Base-by-base conservation (phyloP, 2,329 filamentous ascomycete species). In the Epichloe hybrida region DNA sequence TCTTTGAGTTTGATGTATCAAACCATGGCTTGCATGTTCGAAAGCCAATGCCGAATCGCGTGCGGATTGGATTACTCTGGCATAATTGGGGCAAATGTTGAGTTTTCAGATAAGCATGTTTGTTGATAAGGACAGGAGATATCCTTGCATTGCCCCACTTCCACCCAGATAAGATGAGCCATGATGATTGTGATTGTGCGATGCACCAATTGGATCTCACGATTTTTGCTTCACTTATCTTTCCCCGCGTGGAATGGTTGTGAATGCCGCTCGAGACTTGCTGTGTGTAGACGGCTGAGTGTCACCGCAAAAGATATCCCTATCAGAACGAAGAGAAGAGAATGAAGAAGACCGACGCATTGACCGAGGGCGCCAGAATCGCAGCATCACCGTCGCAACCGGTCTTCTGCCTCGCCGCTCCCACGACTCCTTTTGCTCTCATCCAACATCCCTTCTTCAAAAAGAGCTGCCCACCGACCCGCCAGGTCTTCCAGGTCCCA, bases 361-460 rank as follows among this genome's bases (percentile, higher is more conserved):
- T 9, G 27, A 31, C 27, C 8, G 27, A 31, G 27, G 27, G 27
- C 27, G 27, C 27, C 27, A 2, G 17, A 31, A 45, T 7, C 42
- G 9, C 23, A 5, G 11, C 31, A 41, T 42, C 23, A 5, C 35
- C 48, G 23, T 23, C 50, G 35, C 37, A 44, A 36, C 2, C 49
- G 42, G 44, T 23, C 43, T 34, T 36, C 50, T 44, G 36, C 46
- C 35, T 36, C 46, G 27, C 42, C 40, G 36, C 27, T 27, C 35
- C 56, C 58, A 15, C 56, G 54, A 3, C 43, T 53, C 39, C 64
- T 57, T 50, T 56, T 66, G 6, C 46, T 47, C 23, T 55, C 56
- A 55, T 66, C 57, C 17, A 54, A 12, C 46, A 69, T 23, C 1
- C 66, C 66, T 36, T 67, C 57, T 34, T 68, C 65, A 47, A 69